These are phyloP conservation scores for Podaxis sp. DNA, from an alignment of 768 basidiomycete genomes.

Conservation along the genomic window DNA sequence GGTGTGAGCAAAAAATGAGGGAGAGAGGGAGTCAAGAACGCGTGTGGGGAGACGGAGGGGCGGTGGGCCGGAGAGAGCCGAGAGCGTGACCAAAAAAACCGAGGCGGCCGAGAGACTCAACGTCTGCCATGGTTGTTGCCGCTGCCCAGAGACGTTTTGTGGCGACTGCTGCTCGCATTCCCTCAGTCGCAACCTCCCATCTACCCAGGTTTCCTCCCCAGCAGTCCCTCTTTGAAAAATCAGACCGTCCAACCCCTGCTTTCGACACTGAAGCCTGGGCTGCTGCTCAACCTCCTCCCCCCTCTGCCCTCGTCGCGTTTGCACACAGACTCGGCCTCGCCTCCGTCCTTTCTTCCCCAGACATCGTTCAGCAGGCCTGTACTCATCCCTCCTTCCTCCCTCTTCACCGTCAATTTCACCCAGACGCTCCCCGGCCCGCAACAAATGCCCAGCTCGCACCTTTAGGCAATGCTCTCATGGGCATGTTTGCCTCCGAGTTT, in stretches of 20 bases:
- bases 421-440: slow-evolving; percentile 48
- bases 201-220: slow-evolving; percentile 61
- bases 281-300: slow-evolving; percentile 65
- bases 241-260: slow-evolving; percentile 32
- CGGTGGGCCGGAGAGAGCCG: not conserved
- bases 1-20: not conserved
- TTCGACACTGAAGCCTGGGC: slow-evolving; percentile 74
- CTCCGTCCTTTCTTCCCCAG: slow-evolving; percentile 49
- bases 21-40: not conserved
- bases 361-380: slow-evolving; percentile 68
- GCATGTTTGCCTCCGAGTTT: slow-evolving; percentile 86
- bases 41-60: not conserved
- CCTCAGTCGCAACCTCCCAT: slow-evolving; percentile 55
- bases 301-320: slow-evolving; percentile 71
- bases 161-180: slow-evolving; percentile 42
- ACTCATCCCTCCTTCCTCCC: slow-evolving; percentile 72
- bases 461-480: slow-evolving; percentile 86
- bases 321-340: slow-evolving; percentile 74
- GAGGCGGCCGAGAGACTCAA: not conserved
- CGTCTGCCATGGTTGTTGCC: not conserved
- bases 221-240: slow-evolving; percentile 35
- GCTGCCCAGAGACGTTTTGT: slow-evolving; percentile 51
- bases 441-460: slow-evolving; percentile 76
- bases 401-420: slow-evolving; percentile 55
- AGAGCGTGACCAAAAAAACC: not conserved